Base-by-base conservation (phyloP, 164 flowering plant genomes). In the Aristolochia fimbriata region DNA sequence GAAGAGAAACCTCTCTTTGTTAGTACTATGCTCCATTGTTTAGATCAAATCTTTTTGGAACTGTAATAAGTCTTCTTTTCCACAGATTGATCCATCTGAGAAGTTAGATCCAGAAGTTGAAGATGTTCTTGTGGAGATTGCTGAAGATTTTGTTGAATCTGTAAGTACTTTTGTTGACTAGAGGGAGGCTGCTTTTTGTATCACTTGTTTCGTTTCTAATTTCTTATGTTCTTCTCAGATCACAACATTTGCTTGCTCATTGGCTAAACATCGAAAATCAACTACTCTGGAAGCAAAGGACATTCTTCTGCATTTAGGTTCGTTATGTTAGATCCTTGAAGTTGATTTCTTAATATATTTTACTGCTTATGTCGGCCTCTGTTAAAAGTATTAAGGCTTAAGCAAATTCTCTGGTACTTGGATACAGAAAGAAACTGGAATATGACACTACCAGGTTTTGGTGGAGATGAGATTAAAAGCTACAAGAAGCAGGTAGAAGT, bases 261-360 rank as follows among this genome's bases (percentile, higher is more conserved):
- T 91, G 66, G 97, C 99, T 62, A 94, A 91, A 78, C 97, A 94
- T 75, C 84, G 97, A 2, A 88, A 86, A 65, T 94, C 97, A 30
- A 76, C 71, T 59, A 83, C 81, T 15, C 69, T 94, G 73, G 99
- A 94, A 78, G 86, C 99, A 61, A 91, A 88, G 68, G 97, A 94
- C 73, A 87, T 94, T 54, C 87, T 94, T 68, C 75, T 91, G 51
- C 96, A 94, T 79, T 72, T 94, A 76, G 97, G 99, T 91, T 53
- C 69, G 85, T 74, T 63, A 30, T 66, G 41, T 17, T 27, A 27
- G 30, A 37, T 10, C 0, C 1, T 3, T 3, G 43, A 1, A 5
- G 1, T 37, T 37, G 43, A 10, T 37, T 37, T 37, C 43, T 37
- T 5, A 37, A 37, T 37, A 3, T 10, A 6, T 37, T 0, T 37